Evolutionary conservation across 192 early-diverging fungal species (phyloP).

Genomic region (Coemansia sp.): DNA sequence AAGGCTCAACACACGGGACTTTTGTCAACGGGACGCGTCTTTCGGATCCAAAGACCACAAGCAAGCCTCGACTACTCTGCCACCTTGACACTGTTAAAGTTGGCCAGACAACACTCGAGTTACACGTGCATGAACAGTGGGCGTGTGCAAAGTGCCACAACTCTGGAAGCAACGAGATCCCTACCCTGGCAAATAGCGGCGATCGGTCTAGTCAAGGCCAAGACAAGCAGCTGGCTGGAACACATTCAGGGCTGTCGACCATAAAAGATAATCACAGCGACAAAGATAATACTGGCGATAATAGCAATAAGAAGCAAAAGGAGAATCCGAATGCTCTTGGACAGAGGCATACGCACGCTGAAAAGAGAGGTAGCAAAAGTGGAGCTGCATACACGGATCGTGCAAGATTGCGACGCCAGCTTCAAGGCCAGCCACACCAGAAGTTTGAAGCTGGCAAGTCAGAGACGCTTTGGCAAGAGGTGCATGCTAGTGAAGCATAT

Average conservation of each 20-base stretch:
- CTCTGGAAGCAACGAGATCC: slow-evolving; percentile 57
- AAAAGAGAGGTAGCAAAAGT: slow-evolving; percentile 2
- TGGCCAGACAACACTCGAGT: slow-evolving; percentile 61
- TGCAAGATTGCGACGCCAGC: slow-evolving; percentile 17
- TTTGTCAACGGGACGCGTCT: slow-evolving; percentile 67
- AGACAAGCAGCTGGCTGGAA: not conserved
- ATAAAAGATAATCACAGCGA: not conserved
- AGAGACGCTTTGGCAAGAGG: not conserved
- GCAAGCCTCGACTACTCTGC: slow-evolving; percentile 57
- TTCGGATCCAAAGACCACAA: slow-evolving; percentile 63
- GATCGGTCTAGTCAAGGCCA: not conserved
- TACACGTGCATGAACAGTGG: slow-evolving; percentile 66
- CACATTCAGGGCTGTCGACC: not conserved
- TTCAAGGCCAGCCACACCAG: slow-evolving; percentile 2
- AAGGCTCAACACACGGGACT: slow-evolving; percentile 77
- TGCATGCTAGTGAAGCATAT: not conserved
- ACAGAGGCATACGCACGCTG: slow-evolving; percentile 12
- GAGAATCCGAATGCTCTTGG: slow-evolving; percentile 29
- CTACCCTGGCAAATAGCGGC: not conserved
- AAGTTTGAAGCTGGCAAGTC: not conserved
- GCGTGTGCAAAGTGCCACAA: slow-evolving; percentile 65
- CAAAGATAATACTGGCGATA: too few relatives aligned
- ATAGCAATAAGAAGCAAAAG: slow-evolving; percentile 19
- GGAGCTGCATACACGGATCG: slow-evolving; percentile 23
- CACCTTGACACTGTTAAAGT: slow-evolving; percentile 62